Evolutionary conservation across 2,329 filamentous ascomycete species (phyloP), one percentile per base, ranked within the genome.

Genomic region (Alternaria consortialis): DNA sequence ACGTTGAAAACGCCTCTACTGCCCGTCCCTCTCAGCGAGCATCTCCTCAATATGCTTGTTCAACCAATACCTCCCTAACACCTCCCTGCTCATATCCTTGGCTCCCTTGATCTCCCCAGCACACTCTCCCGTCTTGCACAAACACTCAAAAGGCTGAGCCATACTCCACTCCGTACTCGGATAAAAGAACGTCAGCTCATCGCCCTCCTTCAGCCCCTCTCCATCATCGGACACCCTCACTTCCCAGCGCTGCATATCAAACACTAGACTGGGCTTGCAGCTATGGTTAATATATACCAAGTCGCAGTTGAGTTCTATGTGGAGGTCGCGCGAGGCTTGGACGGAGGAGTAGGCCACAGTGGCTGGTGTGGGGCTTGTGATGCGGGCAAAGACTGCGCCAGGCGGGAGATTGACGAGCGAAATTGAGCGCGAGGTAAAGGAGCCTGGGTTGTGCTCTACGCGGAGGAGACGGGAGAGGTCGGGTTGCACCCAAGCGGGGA

Each of bases 131-230:
- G 82, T 82, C 63, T 83, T 82, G 74, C 90, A 92, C 60, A 85
- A 80, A 74, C 90, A 92, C 61, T 85, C 79, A 73, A 92, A 92
- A 4, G 88, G 84, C 80, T 92, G 90, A 32, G 87, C 87, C 90
- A 92, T 91, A 71, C 83, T 72, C 89, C 89, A 92, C 78, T 92
- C 90, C 1, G 89, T 91, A 55, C 88, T 91, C 4, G 90, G 89
- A 70, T 92, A 92, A 79, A 92, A 92, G 80, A 91, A 92, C 74
- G 79, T 79, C 44, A 82, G 61, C 53, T 80, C 78, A 36, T 82
- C 80, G 1, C 80, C 80, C 8, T 63, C 73, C 36, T 73, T 77
- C 53, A 79, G 52, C 0, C 75, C 77, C 2, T 58, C 64, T 15
- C 65, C 65, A 7, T 68, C 53, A 3, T 71, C 71, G 7, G 85